These are phyloP conservation scores for Salix brachista DNA, from an alignment of 345 rosid genomes.

Conservation along the genomic window DNA sequence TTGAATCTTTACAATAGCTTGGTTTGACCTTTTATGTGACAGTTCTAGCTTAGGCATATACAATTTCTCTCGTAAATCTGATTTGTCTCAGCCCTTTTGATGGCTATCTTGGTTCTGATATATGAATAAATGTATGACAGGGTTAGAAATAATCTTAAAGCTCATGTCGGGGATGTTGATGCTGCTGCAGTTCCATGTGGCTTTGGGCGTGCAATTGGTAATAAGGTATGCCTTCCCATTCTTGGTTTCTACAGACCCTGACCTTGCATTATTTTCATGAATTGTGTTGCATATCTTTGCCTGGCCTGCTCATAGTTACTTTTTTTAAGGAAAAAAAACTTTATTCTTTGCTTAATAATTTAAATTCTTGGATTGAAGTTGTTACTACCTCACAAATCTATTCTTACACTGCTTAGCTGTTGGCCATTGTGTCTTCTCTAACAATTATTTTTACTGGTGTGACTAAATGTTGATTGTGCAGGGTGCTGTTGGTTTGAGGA, in stretches of 20 bases:
- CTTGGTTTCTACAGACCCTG: neutral
- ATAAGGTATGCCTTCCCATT: slow-evolving; percentile 53
- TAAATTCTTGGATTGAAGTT: neutral
- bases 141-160: slow-evolving; percentile 79
- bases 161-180: slow-evolving; percentile 88
- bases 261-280: neutral
- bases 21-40: neutral
- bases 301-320: neutral
- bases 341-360: neutral
- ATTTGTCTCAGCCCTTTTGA: neutral
- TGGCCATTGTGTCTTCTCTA: neutral
- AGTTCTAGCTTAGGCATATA: neutral
- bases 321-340: neutral
- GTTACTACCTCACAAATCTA: neutral
- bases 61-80: neutral
- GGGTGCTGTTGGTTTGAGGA: slow-evolving; percentile 82
- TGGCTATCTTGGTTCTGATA: slow-evolving; percentile 4
- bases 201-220: slow-evolving; percentile 97
- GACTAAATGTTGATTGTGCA: slow-evolving; percentile 19
- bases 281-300: neutral
- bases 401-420: neutral
- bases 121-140: slow-evolving; percentile 31
- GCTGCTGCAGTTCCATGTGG: slow-evolving; percentile 99
- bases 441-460: neutral
- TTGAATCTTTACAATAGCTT: neutral